phyloP scores from a whole-genome alignment of 2,329 filamentous ascomycete genomes.

The Xylariaceae sp. region DNA sequence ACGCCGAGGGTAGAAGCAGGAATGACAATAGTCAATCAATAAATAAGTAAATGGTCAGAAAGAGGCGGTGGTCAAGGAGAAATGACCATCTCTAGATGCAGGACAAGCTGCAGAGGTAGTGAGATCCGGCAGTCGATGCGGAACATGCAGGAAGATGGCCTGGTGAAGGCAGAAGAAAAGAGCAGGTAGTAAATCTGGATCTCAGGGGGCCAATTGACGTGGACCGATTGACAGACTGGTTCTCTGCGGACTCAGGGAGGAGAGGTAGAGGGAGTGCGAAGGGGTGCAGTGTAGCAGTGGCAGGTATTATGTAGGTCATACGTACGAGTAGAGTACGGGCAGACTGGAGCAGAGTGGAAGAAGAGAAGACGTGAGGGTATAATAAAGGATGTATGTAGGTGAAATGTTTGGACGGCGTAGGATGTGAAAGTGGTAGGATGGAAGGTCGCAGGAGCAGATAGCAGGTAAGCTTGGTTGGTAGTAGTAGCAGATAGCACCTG shows the following conservation, averaged over 20 bases:
- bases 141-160: conserved; percentile 14
- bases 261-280: background rate
- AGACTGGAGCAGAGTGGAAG: background rate
- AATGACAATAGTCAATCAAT: background rate
- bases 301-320: background rate
- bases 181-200: background rate
- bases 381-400: no score
- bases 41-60: background rate
- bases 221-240: conserved; percentile 1
- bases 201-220: conserved; percentile 15
- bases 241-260: background rate
- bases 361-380: no score
- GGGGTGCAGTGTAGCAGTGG: background rate
- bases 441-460: background rate
- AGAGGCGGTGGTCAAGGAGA: background rate
- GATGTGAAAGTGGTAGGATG: background rate
- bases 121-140: conserved; percentile 9
- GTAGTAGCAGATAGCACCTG: background rate
- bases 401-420: no score
- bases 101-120: conserved; percentile 11
- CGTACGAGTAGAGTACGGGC: background rate
- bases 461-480: no score
- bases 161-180: background rate
- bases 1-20: background rate
- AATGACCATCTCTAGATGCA: conserved; percentile 9